These are phyloP conservation scores for Ascosphaera apis DNA, from an alignment of 2,329 filamentous ascomycete genomes.

Conservation along the genomic window DNA sequence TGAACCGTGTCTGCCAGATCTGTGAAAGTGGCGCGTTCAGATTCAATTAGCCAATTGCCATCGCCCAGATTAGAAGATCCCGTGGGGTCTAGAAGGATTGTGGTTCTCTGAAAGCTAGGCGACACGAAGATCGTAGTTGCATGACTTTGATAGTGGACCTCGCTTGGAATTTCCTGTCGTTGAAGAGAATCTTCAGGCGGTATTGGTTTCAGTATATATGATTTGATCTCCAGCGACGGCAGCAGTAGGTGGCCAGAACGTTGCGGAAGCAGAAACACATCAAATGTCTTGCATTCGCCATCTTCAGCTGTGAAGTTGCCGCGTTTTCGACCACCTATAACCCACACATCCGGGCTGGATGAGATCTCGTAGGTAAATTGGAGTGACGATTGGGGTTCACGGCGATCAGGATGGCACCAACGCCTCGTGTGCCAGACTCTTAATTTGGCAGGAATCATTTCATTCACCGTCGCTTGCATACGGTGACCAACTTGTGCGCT, in stretches of 20 bases:
- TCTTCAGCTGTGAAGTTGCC: slow-evolving; percentile 42
- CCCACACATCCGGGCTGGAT: slow-evolving; percentile 53
- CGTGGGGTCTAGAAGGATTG: slow-evolving; percentile 46
- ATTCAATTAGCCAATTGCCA: slow-evolving; percentile 43
- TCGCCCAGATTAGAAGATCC: slow-evolving; percentile 24
- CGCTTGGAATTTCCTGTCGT: slow-evolving; percentile 31
- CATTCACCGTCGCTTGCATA: slow-evolving; percentile 20
- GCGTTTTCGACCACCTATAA: slow-evolving; percentile 59
- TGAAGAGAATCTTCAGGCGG: slow-evolving; percentile 7
- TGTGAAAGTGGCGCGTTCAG: slow-evolving; percentile 18
- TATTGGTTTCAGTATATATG: slow-evolving; percentile 25
- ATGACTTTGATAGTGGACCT: slow-evolving; percentile 59
- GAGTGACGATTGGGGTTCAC: slow-evolving; percentile 26
- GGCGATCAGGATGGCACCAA: slow-evolving; percentile 22
- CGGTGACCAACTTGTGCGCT: slow-evolving; percentile 7
- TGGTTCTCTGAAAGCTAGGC: slow-evolving; percentile 46
- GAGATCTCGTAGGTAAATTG: slow-evolving; percentile 70
- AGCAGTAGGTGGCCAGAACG: slow-evolving; percentile 55
- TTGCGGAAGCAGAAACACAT: slow-evolving; percentile 57
- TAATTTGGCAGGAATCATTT: slow-evolving; percentile 24
- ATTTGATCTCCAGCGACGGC: slow-evolving; percentile 54
- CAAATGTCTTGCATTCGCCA: slow-evolving; percentile 29
- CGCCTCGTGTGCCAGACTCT: slow-evolving; percentile 30
- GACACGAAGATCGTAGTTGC: slow-evolving; percentile 58
- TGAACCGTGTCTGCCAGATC: neutral